Evolutionary conservation across 805 yeast species (phyloP), one percentile per base, ranked within the genome.

Genomic region (Candida tallmaniae): DNA sequence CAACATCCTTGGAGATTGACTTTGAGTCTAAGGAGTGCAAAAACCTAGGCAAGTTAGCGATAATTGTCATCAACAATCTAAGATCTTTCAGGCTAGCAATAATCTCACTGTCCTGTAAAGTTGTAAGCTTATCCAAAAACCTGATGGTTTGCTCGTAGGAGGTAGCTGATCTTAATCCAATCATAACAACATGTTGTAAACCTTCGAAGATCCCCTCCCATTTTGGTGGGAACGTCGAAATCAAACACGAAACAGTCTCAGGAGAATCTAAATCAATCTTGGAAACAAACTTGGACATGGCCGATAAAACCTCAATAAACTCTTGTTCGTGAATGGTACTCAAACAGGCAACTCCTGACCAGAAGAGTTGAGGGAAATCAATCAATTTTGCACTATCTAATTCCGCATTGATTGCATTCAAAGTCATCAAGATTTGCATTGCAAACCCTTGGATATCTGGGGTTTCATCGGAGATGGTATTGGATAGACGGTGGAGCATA

Each of bases 201-300:
- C 97, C 97, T 50, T 82, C 90, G 56, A 88, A 93, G 37, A 79
- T 74, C 1, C 97, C 96, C 51, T 89, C 96, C 98, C 97, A 93
- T 38, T 84, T 82, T 0, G 93, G 79, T 0, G 99, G 99, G 52
- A 89, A 93, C 0, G 93, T 83, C 0, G 93, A 74, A 12, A 85
- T 76, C 39, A 89, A 68, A 54, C 94, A 80, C 16, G 82, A 77
- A 2, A 88, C 90, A 0, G 95, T 85, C 36, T 84, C 95, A 0
- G 81, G 83, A 0, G 95, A 78, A 43, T 83, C 88, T 33, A 87
- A 62, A 52, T 87, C 96, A 49, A 90, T 85, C 50, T 88, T 90
- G 2, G 89, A 78, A 8, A 93, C 74, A 48, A 89, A 82, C 48
- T 86, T 88, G 19, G 85, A 76, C 48, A 90, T 62, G 4, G 93